These are phyloP conservation scores for Phytophthora agathidicida DNA, from an alignment of 352 stramenopile species.

Conservation along the genomic window DNA sequence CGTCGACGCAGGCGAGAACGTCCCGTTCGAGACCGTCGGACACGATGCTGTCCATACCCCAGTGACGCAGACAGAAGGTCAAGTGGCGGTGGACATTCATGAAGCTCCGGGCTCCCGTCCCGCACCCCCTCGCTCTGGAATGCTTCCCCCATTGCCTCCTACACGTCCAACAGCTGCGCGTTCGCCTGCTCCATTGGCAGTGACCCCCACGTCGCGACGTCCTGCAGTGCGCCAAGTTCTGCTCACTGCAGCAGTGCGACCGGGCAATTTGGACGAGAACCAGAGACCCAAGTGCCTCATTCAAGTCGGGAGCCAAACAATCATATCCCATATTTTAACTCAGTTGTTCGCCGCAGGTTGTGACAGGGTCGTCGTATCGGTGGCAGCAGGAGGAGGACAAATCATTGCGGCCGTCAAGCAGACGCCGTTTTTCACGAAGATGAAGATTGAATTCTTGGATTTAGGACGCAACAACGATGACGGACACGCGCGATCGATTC, in stretches of 20 bases:
- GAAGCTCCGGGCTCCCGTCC: not conserved
- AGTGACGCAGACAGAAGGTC: too few relatives aligned
- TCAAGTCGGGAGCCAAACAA: slow-evolving; percentile 68
- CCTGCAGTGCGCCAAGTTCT: slow-evolving; percentile 58
- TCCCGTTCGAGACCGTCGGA: slow-evolving; percentile 76
- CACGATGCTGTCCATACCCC: slow-evolving; percentile 27
- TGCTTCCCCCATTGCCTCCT: slow-evolving; percentile 25
- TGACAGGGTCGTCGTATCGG: slow-evolving; percentile 79
- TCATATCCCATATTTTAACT: slow-evolving; percentile 82
- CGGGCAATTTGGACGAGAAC: slow-evolving; percentile 55
- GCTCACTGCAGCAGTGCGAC: slow-evolving; percentile 66
- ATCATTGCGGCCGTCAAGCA: slow-evolving; percentile 73
- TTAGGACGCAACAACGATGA: slow-evolving; percentile 69
- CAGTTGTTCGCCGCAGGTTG: slow-evolving; percentile 79
- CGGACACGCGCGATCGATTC: slow-evolving; percentile 71
- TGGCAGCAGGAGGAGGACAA: slow-evolving; percentile 59
- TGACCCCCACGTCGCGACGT: slow-evolving; percentile 29
- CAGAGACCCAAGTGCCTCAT: slow-evolving; percentile 77
- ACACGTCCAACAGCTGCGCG: slow-evolving; percentile 20
- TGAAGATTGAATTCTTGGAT: slow-evolving; percentile 86
- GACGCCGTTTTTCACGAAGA: slow-evolving; percentile 73
- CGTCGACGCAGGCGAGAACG: slow-evolving; percentile 74
- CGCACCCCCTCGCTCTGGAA: slow-evolving; percentile 8
- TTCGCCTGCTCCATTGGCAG: slow-evolving; percentile 9
- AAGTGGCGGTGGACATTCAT: slow-evolving; percentile 20